Evolutionary conservation across 148 eudicot species (phyloP).

Genomic region (Suaeda aralocaspica): DNA sequence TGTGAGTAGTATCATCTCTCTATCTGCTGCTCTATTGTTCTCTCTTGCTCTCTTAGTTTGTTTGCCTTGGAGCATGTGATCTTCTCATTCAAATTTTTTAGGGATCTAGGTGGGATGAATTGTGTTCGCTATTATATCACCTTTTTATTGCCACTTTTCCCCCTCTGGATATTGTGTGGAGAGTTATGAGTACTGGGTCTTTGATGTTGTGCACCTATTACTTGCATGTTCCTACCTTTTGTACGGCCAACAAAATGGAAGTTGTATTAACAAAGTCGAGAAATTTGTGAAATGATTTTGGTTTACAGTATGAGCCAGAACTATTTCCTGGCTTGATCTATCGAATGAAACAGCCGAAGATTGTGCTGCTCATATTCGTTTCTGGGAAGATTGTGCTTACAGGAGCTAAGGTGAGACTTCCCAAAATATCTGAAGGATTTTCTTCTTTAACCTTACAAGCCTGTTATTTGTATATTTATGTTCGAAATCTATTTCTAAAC

Average conservation of each 20-base stretch:
- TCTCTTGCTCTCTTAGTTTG: background rate
- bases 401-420: slow-evolving; percentile 68
- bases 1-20: slow-evolving; percentile 35
- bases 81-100: no score
- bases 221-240: background rate
- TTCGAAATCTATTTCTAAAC: background rate
- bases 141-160: background rate
- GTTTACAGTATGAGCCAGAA: slow-evolving; percentile 74
- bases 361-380: slow-evolving; percentile 72
- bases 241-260: background rate
- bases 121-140: background rate
- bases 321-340: slow-evolving; percentile 80
- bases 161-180: background rate
- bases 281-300: slow-evolving; percentile 1
- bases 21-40: background rate
- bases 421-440: background rate
- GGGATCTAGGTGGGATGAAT: background rate
- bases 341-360: slow-evolving; percentile 83
- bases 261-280: background rate
- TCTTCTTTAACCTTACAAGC: background rate
- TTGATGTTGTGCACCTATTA: slow-evolving; percentile 1
- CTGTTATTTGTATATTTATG: no score
- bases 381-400: slow-evolving; percentile 87
- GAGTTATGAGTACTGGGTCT: background rate
- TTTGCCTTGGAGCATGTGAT: background rate